Evolutionary conservation across 2,329 filamentous ascomycete species (phyloP).

Genomic region (Aaosphaeria arxii): DNA sequence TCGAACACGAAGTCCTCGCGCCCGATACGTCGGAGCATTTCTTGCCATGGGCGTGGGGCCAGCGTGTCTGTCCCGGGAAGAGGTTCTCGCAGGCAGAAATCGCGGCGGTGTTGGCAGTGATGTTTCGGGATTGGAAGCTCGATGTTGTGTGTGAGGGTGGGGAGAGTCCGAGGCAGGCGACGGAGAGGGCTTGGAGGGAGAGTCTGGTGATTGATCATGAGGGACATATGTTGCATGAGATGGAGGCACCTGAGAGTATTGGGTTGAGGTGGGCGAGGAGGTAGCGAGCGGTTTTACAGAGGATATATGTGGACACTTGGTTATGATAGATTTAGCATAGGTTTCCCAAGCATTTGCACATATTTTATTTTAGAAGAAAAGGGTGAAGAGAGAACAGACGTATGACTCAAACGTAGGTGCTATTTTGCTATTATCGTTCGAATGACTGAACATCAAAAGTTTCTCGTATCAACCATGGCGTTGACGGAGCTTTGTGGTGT

Average conservation of each 20-base stretch:
- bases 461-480: too few species aligned
- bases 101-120: constrained; percentile 8
- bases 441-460: too few species aligned
- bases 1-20: constrained; percentile 10
- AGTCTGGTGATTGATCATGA: constrained; percentile 9
- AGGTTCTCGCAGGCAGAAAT: constrained; percentile 18
- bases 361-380: too few species aligned
- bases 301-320: too few species aligned
- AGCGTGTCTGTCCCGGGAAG: constrained; percentile 18
- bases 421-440: too few species aligned
- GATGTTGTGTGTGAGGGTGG: constrained; percentile 5
- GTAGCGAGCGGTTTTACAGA: too few species aligned
- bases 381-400: too few species aligned
- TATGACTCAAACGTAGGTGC: too few species aligned
- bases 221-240: constrained; percentile 9
- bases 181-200: constrained; percentile 3
- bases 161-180: constrained; percentile 9
- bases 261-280: constrained; percentile 3
- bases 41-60: constrained; percentile 13
- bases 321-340: too few species aligned
- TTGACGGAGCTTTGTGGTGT: too few species aligned
- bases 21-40: constrained; percentile 8
- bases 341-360: too few species aligned
- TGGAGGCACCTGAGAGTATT: constrained; percentile 4
- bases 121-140: constrained; percentile 12